Evolutionary conservation across 306 rosid species (phyloP).

Genomic region (Mimosa bimucronata): DNA sequence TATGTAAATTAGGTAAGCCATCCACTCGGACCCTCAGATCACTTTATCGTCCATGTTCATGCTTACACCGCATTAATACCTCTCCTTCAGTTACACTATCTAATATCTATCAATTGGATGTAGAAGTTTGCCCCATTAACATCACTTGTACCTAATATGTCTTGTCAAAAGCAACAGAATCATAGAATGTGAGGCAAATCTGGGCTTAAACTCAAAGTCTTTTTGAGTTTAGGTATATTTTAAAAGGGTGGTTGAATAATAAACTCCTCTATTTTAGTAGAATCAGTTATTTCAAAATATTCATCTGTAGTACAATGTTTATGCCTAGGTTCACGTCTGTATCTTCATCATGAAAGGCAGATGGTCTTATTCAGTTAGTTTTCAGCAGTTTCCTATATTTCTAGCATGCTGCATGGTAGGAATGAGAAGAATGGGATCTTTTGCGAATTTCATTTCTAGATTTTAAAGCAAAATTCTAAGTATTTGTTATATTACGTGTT

Average conservation of each 20-base stretch:
- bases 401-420: not conserved
- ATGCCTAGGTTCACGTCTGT: not conserved
- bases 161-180: constrained; percentile 33
- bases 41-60: constrained; percentile 12
- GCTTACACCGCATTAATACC: not conserved
- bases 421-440: too few relatives aligned
- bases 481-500: too few relatives aligned
- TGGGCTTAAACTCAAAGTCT: constrained; percentile 23
- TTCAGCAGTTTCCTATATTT: not conserved
- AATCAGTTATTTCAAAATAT: constrained; percentile 2
- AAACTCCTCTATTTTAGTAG: constrained; percentile 17
- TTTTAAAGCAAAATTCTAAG: too few relatives aligned
- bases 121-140: constrained; percentile 18
- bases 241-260: constrained; percentile 9
- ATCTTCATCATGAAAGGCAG: constrained; percentile 9
- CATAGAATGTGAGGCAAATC: constrained; percentile 36
- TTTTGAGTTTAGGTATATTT: constrained; percentile 19
- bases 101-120: not conserved
- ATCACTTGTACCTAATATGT: not conserved
- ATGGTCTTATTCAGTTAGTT: not conserved
- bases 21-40: constrained; percentile 28
- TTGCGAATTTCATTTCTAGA: too few relatives aligned
- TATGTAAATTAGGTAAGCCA: constrained; percentile 82
- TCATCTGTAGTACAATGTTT: not conserved
- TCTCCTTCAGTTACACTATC: not conserved